Base-by-base conservation (phyloP, 202 grass and related monocot species). In the Musa balbisiana region DNA sequence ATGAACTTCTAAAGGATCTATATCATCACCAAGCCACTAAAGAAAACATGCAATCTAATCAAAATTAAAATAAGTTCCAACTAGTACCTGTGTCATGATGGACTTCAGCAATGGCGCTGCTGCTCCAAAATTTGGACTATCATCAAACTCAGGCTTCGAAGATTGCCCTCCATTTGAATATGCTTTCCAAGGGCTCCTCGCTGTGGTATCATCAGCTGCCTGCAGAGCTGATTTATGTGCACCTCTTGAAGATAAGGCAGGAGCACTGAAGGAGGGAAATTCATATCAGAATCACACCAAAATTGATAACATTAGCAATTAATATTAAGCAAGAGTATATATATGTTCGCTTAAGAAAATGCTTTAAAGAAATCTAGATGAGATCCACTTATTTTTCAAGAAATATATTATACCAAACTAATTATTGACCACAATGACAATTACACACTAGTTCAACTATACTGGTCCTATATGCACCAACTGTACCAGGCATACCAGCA, bases 41-140 rank as follows among this genome's bases (percentile, higher is more conserved):
- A 43, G 8, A 43, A 43, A 0, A 43, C 4, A 43, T 43, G 33
- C 33, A 43, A 43, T 43, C 33, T 43, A 43, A 43, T 43, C 33
- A 43, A 43, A 43, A 43, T 43, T 43, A 43, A 43, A 5, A 43
- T 43, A 60, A 60, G 13, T 68, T 68, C 23, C 65, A 68, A 26
- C 11, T 68, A 6, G 73, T 81, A 93, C 93, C 86, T 97, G 93
- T 49, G 86, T 89, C 87, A 97, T 92, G 83, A 97, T 87, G 71
- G 93, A 93, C 69, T 87, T 97, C 5, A 97, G 78, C 77, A 91
- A 86, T 81, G 93, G 93, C 51, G 88, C 80, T 69, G 90, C 92
- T 81, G 78, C 80, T 66, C 86, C 90, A 87, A 93, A 89, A 84
- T 80, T 97, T 8, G 49, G 75, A 84, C 76, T 73, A 84, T 89